Conservation (phyloP, 768 basidiomycete species). For the Psilocybe tampanensis region DNA sequence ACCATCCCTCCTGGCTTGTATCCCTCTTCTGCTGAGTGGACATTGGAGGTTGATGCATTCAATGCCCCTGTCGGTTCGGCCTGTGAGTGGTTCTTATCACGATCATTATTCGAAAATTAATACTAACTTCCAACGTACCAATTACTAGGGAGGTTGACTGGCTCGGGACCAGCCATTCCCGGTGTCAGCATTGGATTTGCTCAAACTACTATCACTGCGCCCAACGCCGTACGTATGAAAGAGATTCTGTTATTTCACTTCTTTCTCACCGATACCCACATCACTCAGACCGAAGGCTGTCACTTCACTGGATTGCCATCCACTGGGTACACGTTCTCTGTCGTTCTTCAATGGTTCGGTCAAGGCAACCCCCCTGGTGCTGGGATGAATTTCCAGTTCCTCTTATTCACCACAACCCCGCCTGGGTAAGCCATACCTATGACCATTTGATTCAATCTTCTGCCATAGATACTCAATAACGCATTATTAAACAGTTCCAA, state of each 20-base stretch:
- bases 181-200: not conserved
- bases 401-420: not conserved
- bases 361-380: not conserved
- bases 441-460: not conserved
- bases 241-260: not conserved
- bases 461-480: not conserved
- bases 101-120: too few relatives aligned
- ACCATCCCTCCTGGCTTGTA: not conserved
- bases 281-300: not conserved
- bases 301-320: not conserved
- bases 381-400: conserved; percentile 2
- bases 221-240: not conserved
- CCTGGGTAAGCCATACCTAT: not conserved
- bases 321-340: not conserved
- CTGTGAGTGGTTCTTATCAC: not conserved
- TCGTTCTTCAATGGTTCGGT: conserved; percentile 1
- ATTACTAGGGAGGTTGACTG: not conserved
- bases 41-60: not conserved
- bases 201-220: not conserved
- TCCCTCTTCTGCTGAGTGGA: not conserved
- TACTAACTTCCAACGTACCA: too few relatives aligned
- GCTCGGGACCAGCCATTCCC: not conserved
- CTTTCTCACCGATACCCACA: not conserved
- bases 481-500: not conserved
- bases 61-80: conserved; percentile 1